A percentile compares a stretch with the other conserved stretches of the same genome.
phyloP scores from a whole-genome alignment of 2,329 filamentous ascomycete genomes.

The Monosporascus sp. region DNA sequence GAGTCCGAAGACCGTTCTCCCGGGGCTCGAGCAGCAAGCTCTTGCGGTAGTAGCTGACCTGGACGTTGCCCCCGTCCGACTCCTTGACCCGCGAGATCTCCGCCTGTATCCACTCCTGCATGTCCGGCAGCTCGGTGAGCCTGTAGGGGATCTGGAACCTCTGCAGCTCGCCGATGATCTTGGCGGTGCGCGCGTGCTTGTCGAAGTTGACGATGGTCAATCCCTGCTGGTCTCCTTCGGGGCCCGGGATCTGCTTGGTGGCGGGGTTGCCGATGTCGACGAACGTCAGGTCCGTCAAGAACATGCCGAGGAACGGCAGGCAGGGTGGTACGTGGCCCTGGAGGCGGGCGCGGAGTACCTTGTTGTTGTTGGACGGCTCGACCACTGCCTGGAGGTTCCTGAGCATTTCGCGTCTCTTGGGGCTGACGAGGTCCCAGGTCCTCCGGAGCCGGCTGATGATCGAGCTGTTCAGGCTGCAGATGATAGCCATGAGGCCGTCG shows the following conservation, averaged over 20 bases:
- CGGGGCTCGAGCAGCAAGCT: conserved; percentile 79
- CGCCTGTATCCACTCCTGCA: conserved; percentile 87
- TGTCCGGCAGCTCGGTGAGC: conserved; percentile 74
- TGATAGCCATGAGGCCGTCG: conserved; percentile 93
- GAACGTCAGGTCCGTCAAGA: conserved; percentile 93
- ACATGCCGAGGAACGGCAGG: conserved; percentile 92
- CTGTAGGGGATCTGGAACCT: conserved; percentile 93
- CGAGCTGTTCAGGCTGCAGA: conserved; percentile 88
- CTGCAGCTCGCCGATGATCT: conserved; percentile 92
- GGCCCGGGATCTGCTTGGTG: conserved; percentile 66
- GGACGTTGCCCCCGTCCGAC: conserved; percentile 49
- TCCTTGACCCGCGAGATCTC: conserved; percentile 75
- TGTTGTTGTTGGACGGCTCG: conserved; percentile 87
- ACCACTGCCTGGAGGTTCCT: conserved; percentile 78
- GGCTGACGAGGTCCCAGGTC: conserved; percentile 87
- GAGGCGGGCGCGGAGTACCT: conserved; percentile 74
- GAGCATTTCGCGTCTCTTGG: conserved; percentile 75
- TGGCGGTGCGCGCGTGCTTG: conserved; percentile 90
- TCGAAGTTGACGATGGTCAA: conserved; percentile 93
- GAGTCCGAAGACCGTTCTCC: conserved; percentile 38
- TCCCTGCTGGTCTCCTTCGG: conserved; percentile 54
- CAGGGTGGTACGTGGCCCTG: conserved; percentile 87
- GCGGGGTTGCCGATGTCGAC: conserved; percentile 90
- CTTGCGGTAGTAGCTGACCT: conserved; percentile 69
- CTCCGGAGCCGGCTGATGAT: conserved; percentile 82